phyloP scores from a whole-genome alignment of 495 filamentous ascomycete genomes.

The Daldinia caldariorum region DNA sequence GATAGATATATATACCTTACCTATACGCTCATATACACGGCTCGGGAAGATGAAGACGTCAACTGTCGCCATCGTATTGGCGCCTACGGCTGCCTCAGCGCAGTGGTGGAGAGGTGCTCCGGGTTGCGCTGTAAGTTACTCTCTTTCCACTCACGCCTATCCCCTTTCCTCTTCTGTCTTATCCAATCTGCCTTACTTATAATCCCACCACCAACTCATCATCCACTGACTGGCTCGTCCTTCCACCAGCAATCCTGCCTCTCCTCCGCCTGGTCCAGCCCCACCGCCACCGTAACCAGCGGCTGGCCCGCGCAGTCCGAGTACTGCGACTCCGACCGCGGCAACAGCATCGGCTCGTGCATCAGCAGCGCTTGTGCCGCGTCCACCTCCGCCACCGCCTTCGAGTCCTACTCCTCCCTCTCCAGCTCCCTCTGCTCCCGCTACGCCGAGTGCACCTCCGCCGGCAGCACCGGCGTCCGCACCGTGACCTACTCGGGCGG shows the following conservation, averaged over 20 bases:
- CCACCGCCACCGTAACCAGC: constrained; percentile 38
- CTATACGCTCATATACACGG: constrained; percentile 6
- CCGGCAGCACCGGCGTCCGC: constrained; percentile 53
- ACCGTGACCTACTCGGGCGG: constrained; percentile 54
- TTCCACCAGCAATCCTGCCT: constrained; percentile 54
- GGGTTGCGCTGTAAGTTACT: constrained; percentile 54
- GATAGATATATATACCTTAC: background rate
- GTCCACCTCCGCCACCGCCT: constrained; percentile 53
- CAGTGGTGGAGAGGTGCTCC: constrained; percentile 58
- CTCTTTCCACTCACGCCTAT: background rate
- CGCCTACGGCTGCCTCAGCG: constrained; percentile 33
- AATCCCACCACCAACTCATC: too few relatives aligned
- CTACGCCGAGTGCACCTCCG: constrained; percentile 52
- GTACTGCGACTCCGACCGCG: constrained; percentile 54
- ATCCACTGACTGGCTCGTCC: too few relatives aligned
- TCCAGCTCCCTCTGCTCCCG: constrained; percentile 54
- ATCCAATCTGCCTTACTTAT: too few relatives aligned
- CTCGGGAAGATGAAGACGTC: constrained; percentile 41
- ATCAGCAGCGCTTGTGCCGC: constrained; percentile 52
- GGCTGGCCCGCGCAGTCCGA: constrained; percentile 56
- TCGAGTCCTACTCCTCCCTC: constrained; percentile 52
- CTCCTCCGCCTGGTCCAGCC: constrained; percentile 51
- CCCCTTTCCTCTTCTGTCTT: background rate
- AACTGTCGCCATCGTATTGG: constrained; percentile 29
- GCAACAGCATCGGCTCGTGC: constrained; percentile 49